Conservation (phyloP, 1,139 yeast genomes). For the Scheffersomyces segobiensis region DNA sequence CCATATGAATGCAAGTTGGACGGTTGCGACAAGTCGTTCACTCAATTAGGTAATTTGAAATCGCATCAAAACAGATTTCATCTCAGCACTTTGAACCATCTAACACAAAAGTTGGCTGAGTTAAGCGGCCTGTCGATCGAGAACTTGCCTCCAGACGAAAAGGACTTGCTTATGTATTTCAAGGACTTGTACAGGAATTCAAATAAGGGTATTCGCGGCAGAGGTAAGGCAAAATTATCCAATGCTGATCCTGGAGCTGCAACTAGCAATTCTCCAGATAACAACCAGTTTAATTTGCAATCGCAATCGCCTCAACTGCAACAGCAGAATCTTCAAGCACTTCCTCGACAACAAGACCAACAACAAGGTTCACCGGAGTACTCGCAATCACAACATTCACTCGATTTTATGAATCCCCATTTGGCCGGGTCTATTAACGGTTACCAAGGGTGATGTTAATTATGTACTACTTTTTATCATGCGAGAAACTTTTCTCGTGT, state of each 20-base stretch:
- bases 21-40: conserved; percentile 79
- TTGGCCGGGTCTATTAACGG: conserved; percentile 1
- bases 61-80: conserved; percentile 94
- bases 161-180: conserved; percentile 71
- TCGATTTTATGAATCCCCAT: conserved; percentile 12
- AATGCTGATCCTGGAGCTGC: conserved; percentile 1
- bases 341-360: conserved; percentile 8
- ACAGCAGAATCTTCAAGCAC: background rate
- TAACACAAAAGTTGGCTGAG: conserved; percentile 67
- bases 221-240: conserved; percentile 56
- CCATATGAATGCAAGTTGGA: conserved; percentile 83
- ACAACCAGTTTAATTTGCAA: background rate
- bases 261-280: background rate
- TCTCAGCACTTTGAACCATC: conserved; percentile 60
- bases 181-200: conserved; percentile 81
- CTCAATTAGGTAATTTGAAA: conserved; percentile 90
- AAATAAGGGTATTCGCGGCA: conserved; percentile 86
- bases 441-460: background rate
- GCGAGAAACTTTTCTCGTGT: background rate
- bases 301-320: background rate
- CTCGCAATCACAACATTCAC: conserved; percentile 8
- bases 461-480: conserved; percentile 9
- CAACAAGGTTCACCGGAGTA: conserved; percentile 2
- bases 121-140: conserved; percentile 47
- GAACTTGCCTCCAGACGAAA: conserved; percentile 59